phyloP scores from a whole-genome alignment of 2,329 filamentous ascomycete genomes.

The Sclerotinia trifoliorum region DNA sequence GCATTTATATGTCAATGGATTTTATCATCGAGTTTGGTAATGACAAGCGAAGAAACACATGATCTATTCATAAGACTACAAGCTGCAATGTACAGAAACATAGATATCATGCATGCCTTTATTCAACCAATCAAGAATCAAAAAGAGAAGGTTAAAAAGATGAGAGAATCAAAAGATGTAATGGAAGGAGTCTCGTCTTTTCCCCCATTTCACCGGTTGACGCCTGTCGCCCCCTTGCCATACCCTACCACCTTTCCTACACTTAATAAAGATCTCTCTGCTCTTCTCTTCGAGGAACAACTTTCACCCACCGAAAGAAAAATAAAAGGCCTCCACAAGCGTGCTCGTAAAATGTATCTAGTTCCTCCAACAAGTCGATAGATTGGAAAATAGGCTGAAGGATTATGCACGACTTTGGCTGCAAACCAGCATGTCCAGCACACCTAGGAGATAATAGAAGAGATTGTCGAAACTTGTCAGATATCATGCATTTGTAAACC shows the following conservation, averaged over 20 bases:
- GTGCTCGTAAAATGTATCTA: conserved; percentile 14
- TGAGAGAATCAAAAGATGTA: conserved; percentile 16
- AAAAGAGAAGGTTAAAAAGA: conserved; percentile 18
- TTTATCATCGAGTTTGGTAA: not conserved
- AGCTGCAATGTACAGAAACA: conserved; percentile 36
- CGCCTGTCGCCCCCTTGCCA: conserved; percentile 11
- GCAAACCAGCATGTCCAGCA: conserved; percentile 23
- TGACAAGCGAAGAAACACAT: conserved; percentile 25
- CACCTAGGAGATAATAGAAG: conserved; percentile 22
- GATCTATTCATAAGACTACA: conserved; percentile 38
- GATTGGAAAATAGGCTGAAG: conserved; percentile 16
- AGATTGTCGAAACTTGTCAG: conserved; percentile 19
- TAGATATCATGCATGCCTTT: conserved; percentile 23
- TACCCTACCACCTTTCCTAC: conserved; percentile 6
- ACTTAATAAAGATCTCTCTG: conserved; percentile 8
- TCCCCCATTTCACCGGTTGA: conserved; percentile 1
- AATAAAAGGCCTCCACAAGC: conserved; percentile 18
- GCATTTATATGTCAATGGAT: not conserved
- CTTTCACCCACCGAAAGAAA: conserved; percentile 1
- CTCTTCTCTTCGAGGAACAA: conserved; percentile 18
- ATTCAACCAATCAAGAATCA: conserved; percentile 26
- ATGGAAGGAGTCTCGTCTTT: conserved; percentile 8
- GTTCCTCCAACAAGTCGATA: conserved; percentile 16
- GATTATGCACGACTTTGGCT: conserved; percentile 24
- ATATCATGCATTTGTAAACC: conserved; percentile 22